Percentiles rank a stretch among this genome's conserved stretches.
These are phyloP conservation scores for Starmerella vitae DNA, from an alignment of 805 yeast genomes.

Conservation along the genomic window DNA sequence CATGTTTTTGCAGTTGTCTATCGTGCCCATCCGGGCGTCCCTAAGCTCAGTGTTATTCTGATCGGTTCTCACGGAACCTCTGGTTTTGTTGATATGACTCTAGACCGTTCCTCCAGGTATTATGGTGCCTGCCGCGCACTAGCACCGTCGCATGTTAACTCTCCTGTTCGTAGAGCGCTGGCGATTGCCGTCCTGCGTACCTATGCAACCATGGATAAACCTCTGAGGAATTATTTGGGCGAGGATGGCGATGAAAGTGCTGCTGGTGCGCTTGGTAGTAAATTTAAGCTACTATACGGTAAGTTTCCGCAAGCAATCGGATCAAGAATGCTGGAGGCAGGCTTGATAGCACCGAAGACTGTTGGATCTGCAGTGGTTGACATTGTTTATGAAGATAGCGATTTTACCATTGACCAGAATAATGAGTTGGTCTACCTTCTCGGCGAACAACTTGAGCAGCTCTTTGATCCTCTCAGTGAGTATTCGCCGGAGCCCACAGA, in stretches of 20 bases:
- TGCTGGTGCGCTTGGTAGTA: constrained; percentile 68
- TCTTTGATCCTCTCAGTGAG: constrained; percentile 80
- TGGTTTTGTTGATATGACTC: constrained; percentile 42
- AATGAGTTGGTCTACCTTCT: constrained; percentile 61
- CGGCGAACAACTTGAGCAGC: constrained; percentile 76
- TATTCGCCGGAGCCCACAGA: constrained; percentile 86
- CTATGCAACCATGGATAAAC: constrained; percentile 41
- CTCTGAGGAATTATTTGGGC: constrained; percentile 10
- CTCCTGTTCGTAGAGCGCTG: constrained; percentile 56
- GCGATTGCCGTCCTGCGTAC: constrained; percentile 63
- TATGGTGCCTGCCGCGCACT: constrained; percentile 70
- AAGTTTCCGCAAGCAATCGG: constrained; percentile 49
- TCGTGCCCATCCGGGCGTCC: constrained; percentile 16
- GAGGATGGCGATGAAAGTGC: constrained; percentile 51
- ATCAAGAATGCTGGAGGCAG: constrained; percentile 37
- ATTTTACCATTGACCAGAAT: constrained; percentile 45
- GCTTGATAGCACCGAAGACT: constrained; percentile 40
- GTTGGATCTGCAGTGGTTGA: constrained; percentile 51
- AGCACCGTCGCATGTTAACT: constrained; percentile 33
- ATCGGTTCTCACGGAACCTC: constrained; percentile 45
- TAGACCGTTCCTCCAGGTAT: constrained; percentile 49
- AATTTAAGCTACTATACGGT: constrained; percentile 42
- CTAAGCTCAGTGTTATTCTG: constrained; percentile 25
- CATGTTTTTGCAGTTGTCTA: constrained; percentile 27
- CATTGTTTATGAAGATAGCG: constrained; percentile 52